Base-by-base conservation (phyloP, 2,329 filamentous ascomycete species). In the Mariannaea sp. region DNA sequence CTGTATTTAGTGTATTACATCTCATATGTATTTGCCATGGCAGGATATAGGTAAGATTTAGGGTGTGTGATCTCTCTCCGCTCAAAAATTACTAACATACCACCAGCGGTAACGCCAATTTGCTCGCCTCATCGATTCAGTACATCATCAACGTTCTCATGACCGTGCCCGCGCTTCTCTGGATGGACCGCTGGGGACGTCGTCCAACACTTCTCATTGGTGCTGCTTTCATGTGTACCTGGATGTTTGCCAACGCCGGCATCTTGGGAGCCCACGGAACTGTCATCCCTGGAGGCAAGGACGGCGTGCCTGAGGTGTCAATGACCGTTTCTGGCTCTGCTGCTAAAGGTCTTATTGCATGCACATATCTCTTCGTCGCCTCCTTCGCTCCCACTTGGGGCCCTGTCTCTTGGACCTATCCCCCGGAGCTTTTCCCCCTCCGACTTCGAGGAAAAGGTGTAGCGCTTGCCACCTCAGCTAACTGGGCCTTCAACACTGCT, bases 91-190 rank as follows among this genome's bases (percentile, higher is more conserved):
- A n/a, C n/a, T n/a, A n/a, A n/a, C n/a, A n/a, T n/a, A n/a, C n/a
- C n/a, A n/a, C n/a, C 48, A 53, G 43, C 9, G 70, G 72, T 8
- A 80, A 83, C 51, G 71, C 79, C 56, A 80, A 79, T 30, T 70
- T 84, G 8, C 73, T 82, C 40, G 80, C 80, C 1, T 81, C 80
- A 0, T 80, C 77, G 4, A 80, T 84, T 14, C 77, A 81, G 60
- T 84, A 84, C 57, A 79, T 92, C 62, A 90, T 93, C 76, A 92
- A 92, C 69, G 89, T 93, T 1, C 55, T 86, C 46, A 89, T 90
- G 85, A 93, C 90, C 0, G 69, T 92, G 3, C 87, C 88, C 0
- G 89, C 89, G 1, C 79, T 93, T 19, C 72, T 92, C 51, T 92
- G 77, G 75, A 81, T 92, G 63, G 89, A 94, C 62, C 77, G 79